These are phyloP conservation scores for Flaveria bidentis DNA, from an alignment of 129 eudicot genomes.

Conservation along the genomic window DNA sequence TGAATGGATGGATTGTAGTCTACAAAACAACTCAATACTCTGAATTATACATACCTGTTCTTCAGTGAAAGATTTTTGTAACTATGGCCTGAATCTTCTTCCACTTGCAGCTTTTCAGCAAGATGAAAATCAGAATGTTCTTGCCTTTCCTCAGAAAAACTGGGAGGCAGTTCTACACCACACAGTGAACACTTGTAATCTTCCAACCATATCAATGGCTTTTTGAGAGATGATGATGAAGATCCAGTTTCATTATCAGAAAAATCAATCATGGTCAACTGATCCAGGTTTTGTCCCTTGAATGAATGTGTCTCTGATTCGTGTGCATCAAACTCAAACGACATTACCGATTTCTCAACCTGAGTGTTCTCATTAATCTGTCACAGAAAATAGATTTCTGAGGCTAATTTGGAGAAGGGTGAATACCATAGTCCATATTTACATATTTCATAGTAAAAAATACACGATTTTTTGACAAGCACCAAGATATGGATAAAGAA, in stretches of 20 bases:
- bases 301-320: neutral
- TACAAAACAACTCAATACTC: neutral
- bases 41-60: slow-evolving; percentile 44
- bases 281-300: slow-evolving; percentile 34
- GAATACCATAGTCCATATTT: neutral
- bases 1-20: neutral
- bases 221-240: slow-evolving; percentile 44
- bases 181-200: slow-evolving; percentile 81
- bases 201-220: slow-evolving; percentile 63
- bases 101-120: slow-evolving; percentile 80
- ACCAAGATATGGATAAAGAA: neutral
- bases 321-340: slow-evolving; percentile 30
- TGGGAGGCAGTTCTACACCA: slow-evolving; percentile 83
- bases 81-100: slow-evolving; percentile 55
- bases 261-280: slow-evolving; percentile 12
- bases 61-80: slow-evolving; percentile 29
- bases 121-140: slow-evolving; percentile 93
- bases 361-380: slow-evolving; percentile 36
- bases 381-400: neutral
- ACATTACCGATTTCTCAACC: slow-evolving; percentile 6
- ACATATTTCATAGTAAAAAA: neutral
- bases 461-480: neutral
- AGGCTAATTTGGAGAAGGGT: neutral
- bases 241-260: slow-evolving; percentile 43
- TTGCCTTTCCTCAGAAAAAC: slow-evolving; percentile 83